Conservation (phyloP, 257 asterid genomes). For the Petrea volubilis region DNA sequence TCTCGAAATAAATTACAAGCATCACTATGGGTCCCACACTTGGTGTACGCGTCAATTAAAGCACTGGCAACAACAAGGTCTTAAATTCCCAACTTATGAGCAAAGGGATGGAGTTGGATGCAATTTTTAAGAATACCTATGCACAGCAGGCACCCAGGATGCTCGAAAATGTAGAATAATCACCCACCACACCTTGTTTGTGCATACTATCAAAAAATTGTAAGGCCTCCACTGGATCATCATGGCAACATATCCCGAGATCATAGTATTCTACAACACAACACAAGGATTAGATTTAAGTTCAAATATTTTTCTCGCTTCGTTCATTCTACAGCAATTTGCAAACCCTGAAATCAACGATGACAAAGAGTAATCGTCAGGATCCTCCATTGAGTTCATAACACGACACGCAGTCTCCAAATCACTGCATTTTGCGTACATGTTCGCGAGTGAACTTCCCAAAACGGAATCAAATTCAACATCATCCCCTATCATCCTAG, state of each 20-base stretch:
- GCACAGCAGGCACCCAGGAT: constrained; percentile 65
- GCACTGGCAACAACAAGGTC: constrained; percentile 72
- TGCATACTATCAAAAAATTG: constrained; percentile 52
- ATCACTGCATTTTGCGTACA: constrained; percentile 81
- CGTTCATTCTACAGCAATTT: constrained; percentile 56
- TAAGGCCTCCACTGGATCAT: constrained; percentile 50
- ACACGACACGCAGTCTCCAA: constrained; percentile 52
- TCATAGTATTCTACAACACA: constrained; percentile 70
- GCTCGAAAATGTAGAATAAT: constrained; percentile 60
- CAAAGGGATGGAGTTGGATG: constrained; percentile 55
- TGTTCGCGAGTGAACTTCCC: constrained; percentile 71
- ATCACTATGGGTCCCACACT: constrained; percentile 53
- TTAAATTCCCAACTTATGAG: constrained; percentile 51
- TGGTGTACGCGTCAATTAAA: constrained; percentile 66
- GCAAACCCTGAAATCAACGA: constrained; percentile 74
- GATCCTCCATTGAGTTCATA: constrained; percentile 40
- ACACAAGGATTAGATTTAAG: constrained; percentile 48
- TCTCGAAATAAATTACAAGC: constrained; percentile 63
- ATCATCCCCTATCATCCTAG: constrained; percentile 44
- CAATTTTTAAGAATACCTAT: constrained; percentile 44
- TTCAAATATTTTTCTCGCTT: constrained; percentile 60
- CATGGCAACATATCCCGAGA: constrained; percentile 66
- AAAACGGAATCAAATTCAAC: constrained; percentile 66
- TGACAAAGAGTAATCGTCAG: constrained; percentile 75
- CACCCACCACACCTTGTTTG: constrained; percentile 47